Conservation (phyloP, 495 filamentous ascomycete genomes). For the Sporormia fimetaria region DNA sequence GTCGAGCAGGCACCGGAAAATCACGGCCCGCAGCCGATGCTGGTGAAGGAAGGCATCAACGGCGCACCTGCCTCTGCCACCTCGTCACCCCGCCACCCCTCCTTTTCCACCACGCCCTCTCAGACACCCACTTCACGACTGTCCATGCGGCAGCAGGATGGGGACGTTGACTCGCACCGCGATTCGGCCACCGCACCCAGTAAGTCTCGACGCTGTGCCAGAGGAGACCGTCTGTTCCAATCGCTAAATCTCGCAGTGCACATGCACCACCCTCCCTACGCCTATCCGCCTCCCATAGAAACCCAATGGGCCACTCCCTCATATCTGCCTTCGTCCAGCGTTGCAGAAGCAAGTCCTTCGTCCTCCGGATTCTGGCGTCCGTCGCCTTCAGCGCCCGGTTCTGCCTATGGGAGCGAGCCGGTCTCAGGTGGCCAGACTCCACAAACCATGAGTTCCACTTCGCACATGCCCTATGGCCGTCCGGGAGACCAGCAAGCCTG, state of each 20-base stretch:
- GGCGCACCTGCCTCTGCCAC: constrained; percentile 24
- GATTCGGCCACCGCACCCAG: constrained; percentile 5
- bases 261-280: constrained; percentile 15
- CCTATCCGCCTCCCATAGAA: constrained; percentile 17
- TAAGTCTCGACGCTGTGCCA: constrained; percentile 6
- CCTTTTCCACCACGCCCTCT: neutral
- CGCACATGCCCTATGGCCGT: constrained; percentile 18
- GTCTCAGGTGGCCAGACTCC: constrained; percentile 21
- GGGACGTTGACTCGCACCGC: constrained; percentile 13
- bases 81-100: constrained; percentile 22
- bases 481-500: constrained; percentile 14
- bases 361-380: constrained; percentile 21
- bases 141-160: constrained; percentile 8
- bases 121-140: constrained; percentile 4
- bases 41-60: constrained; percentile 9
- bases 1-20: constrained; percentile 64
- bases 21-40: constrained; percentile 15
- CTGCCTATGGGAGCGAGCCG: constrained; percentile 21
- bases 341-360: constrained; percentile 17
- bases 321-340: constrained; percentile 17
- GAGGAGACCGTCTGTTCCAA: neutral
- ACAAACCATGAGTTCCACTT: constrained; percentile 18
- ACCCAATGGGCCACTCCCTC: constrained; percentile 16
- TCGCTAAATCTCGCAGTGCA: constrained; percentile 13
- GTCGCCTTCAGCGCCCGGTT: constrained; percentile 17